These are phyloP conservation scores for Colletotrichum simmondsii DNA, from an alignment of 2,329 filamentous ascomycete genomes.

Conservation along the genomic window DNA sequence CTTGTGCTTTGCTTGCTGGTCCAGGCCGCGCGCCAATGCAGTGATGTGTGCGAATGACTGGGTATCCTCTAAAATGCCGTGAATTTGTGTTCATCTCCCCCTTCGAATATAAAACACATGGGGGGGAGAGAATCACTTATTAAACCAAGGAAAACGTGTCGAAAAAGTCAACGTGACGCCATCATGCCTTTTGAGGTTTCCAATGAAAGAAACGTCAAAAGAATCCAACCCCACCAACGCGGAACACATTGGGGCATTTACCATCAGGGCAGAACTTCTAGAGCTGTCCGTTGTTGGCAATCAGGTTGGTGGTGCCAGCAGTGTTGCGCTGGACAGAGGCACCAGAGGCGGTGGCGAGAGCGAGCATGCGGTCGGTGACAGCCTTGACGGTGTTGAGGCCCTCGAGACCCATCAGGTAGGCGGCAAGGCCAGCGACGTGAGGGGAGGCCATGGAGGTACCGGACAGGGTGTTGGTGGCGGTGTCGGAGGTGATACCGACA, in stretches of 20 bases:
- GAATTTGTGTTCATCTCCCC: conserved; percentile 15
- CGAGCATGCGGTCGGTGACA: conserved; percentile 61
- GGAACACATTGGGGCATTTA: not conserved
- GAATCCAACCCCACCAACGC: not conserved
- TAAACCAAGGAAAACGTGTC: conserved; percentile 23
- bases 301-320: conserved; percentile 59
- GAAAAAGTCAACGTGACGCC: conserved; percentile 1
- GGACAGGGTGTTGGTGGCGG: conserved; percentile 56
- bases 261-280: conserved; percentile 21
- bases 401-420: conserved; percentile 73
- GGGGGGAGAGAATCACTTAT: conserved; percentile 5
- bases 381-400: conserved; percentile 54
- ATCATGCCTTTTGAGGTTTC: conserved; percentile 12
- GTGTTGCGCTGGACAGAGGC: conserved; percentile 55
- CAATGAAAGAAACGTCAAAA: not conserved
- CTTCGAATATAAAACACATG: conserved; percentile 16
- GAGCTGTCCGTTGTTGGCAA: conserved; percentile 66
- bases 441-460: conserved; percentile 75
- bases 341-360: conserved; percentile 59
- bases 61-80: conserved; percentile 35
- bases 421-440: conserved; percentile 74
- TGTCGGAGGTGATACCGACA: conserved; percentile 62
- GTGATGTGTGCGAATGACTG: conserved; percentile 19
- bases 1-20: not conserved
- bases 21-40: conserved; percentile 25